Base-by-base conservation (phyloP, 345 rosid species). In the Aquilaria sinensis region DNA sequence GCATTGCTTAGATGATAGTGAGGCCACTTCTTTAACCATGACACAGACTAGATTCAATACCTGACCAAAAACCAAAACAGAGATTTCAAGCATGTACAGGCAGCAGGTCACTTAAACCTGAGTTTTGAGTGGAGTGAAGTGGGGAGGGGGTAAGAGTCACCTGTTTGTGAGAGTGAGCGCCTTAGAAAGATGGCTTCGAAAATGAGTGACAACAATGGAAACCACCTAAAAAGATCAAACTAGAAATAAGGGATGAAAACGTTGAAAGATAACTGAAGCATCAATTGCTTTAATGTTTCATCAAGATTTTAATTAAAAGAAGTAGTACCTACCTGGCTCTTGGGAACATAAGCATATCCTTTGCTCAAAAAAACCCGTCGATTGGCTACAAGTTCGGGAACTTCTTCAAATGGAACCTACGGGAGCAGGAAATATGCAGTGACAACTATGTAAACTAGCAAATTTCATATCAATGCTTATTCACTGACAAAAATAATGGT, bases 331-430 rank as follows among this genome's bases (percentile, higher is more conserved):
- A 69, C 96, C 92, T 90, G 99, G 81, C 75, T 75, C 78, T 78
- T 78, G 49, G 97, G 97, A 58, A 93, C 89, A 78, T 90, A 93
- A 34, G 97, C 97, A 80, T 70, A 49, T 41, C 97, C 96, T 77
- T 81, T 83, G 50, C 73, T 78, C 65, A 90, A 58, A 67, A 77
- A 85, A 32, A 90, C 97, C 63, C 81, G 77, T 31, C 97, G 95
- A 72, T 74, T 62, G 72, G 95, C 86, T 50, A 90, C 96, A 75
- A 90, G 96, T 67, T 88, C 97, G 23, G 99, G 92, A 70, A 93
- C 99, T 70, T 88, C 97, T 83, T 93, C 97, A 74, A 90, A 93
- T 34, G 98, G 97, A 34, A 88, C 96, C 98, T 90, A 79, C 78
- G 72, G 46, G 47, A 64, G 50, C 56, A 53, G 58, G 53, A 60